Evolutionary conservation across 805 yeast genomes (phyloP), one percentile per base, ranked within the genome.

Genomic region (Kazachstania taianensis): DNA sequence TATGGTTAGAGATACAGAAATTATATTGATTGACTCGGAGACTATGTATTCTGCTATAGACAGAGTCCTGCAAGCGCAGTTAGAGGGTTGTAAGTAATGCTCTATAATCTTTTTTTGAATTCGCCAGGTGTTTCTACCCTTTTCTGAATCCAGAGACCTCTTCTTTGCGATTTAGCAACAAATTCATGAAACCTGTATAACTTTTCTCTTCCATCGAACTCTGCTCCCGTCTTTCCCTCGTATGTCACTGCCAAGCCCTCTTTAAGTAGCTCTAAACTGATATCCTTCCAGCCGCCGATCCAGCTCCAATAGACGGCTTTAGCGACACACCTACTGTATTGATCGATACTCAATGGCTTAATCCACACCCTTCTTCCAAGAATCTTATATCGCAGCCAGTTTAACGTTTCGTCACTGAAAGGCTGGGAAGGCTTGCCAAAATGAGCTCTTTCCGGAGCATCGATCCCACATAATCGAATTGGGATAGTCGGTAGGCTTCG

Each of bases 401-500:
- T 51, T 38, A 87, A 57, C 0, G 96, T 92, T 46, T 92, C 96
- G 28, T 77, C 83, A 24, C 92, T 75, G 52, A 60, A 81, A 0
- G 92, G 89, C 54, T 92, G 98, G 0, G 94, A 81, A 0, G 94
- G 86, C 41, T 81, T 81, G 1, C 98, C 98, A 58, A 84, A 92
- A 63, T 92, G 96, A 1, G 94, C 73, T 29, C 94, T 65, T 53
- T 92, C 98, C 1, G 98, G 98, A 0, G 98, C 98, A 66, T 92
- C 98, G 12, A 89, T 79, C 0, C 96, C 98, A 58, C 92, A 81
- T 15, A 92, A 62, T 32, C 98, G 67, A 4, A 92, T 73, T 57
- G 80, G 78, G 25, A 92, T 63, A 0, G 98, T 92, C 44, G 57
- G 52, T 8, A 55, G 35, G 19, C 43, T 54, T 25, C 61, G 41